A percentile compares a stretch with the other conserved stretches of the same genome.
phyloP scores from a whole-genome alignment of 257 asterid genomes.

The Solanum ahanhuiri region DNA sequence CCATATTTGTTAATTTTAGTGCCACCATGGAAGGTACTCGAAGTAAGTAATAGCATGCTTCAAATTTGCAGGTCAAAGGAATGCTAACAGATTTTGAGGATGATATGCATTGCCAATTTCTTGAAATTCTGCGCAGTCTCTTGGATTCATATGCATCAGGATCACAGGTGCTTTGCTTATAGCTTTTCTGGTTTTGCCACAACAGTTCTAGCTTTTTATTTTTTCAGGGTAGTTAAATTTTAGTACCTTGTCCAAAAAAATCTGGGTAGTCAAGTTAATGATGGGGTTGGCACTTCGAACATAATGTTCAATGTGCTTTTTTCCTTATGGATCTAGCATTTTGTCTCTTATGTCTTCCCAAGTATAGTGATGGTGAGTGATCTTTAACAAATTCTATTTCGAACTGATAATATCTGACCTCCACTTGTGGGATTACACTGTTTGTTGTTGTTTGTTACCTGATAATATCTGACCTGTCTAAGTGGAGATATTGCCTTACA shows the following conservation, averaged over 20 bases:
- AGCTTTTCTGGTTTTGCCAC: neutral
- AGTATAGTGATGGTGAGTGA: neutral
- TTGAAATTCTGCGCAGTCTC: constrained; percentile 92
- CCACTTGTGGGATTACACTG: neutral
- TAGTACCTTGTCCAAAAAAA: neutral
- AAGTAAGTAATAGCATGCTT: neutral
- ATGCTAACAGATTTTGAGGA: constrained; percentile 88
- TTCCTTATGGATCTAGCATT: neutral
- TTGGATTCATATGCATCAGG: constrained; percentile 73
- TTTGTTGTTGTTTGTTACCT: neutral
- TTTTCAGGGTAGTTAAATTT: neutral
- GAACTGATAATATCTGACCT: neutral
- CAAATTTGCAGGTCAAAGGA: constrained; percentile 64
- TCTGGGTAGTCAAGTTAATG: neutral
- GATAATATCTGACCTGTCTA: neutral
- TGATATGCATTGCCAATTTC: constrained; percentile 96
- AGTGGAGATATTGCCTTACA: neutral
- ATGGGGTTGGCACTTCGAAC: neutral
- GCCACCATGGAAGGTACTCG: neutral
- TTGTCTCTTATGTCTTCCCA: neutral
- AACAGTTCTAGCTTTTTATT: neutral
- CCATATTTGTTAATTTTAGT: neutral
- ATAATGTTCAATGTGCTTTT: neutral
- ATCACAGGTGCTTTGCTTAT: constrained; percentile 42
- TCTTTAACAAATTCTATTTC: neutral